These are phyloP conservation scores for Russula earlei DNA, from an alignment of 768 basidiomycete species.

Conservation along the genomic window DNA sequence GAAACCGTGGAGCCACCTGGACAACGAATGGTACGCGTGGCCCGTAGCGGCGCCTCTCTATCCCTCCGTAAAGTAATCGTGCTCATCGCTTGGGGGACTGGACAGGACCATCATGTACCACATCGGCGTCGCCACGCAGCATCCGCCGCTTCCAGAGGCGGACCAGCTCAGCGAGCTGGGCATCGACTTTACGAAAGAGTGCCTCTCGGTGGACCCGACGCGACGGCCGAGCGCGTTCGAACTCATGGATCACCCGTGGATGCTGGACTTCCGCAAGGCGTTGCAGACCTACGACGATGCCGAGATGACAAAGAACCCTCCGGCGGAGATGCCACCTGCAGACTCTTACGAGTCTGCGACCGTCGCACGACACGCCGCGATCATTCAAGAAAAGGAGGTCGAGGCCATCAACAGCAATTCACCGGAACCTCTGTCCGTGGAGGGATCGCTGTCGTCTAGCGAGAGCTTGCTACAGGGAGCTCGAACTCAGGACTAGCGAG, in stretches of 20 bases:
- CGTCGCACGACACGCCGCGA: slow-evolving; percentile 47
- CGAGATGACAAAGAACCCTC: slow-evolving; percentile 43
- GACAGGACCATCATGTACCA: slow-evolving; percentile 99
- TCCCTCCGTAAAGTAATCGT: not conserved
- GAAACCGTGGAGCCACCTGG: slow-evolving; percentile 97
- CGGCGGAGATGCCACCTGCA: slow-evolving; percentile 37
- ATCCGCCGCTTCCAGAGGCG: slow-evolving; percentile 89
- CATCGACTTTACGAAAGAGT: slow-evolving; percentile 89
- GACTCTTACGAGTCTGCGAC: slow-evolving; percentile 41
- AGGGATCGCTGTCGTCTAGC: slow-evolving; percentile 13
- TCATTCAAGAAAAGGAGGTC: slow-evolving; percentile 50
- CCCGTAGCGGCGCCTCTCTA: no score
- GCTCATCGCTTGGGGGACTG: no score
- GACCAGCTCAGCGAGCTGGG: slow-evolving; percentile 82
- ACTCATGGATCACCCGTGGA: slow-evolving; percentile 85
- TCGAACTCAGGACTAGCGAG: not conserved
- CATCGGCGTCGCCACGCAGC: slow-evolving; percentile 92
- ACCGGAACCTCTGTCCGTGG: slow-evolving; percentile 38
- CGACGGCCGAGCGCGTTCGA: slow-evolving; percentile 77
- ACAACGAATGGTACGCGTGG: slow-evolving; percentile 89
- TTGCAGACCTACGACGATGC: slow-evolving; percentile 59
- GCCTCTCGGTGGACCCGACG: slow-evolving; percentile 80
- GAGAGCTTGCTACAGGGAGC: not conserved
- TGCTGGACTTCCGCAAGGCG: slow-evolving; percentile 70
- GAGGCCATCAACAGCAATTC: slow-evolving; percentile 45